phyloP scores from a whole-genome alignment of 1,284 basidiomycete genomes.

The Cystobasidiaceae sp. region DNA sequence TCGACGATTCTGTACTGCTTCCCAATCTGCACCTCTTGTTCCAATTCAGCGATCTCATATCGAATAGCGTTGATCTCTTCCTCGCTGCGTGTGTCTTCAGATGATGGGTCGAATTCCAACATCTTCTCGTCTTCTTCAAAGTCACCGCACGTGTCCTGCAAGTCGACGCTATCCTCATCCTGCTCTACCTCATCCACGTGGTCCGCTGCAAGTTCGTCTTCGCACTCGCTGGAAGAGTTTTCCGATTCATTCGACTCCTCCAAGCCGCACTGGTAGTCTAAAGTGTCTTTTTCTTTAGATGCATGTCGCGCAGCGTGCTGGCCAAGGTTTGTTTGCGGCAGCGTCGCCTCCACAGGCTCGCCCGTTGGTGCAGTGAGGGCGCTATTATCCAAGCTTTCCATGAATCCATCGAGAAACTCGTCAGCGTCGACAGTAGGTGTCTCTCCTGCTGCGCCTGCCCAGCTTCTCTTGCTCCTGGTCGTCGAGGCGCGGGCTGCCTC shows the following conservation, averaged over 20 bases:
- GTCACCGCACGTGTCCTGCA: background rate
- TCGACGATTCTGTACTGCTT: slow-evolving; percentile 79
- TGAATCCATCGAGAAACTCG: no score
- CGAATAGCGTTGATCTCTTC: slow-evolving; percentile 57
- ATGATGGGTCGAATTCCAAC: background rate
- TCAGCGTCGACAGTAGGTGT: no score
- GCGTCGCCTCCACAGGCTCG: no score
- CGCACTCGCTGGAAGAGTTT: background rate
- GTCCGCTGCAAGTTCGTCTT: background rate
- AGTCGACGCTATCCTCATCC: background rate
- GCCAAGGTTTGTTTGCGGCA: no score
- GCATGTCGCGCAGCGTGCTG: no score
- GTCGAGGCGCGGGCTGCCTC: background rate
- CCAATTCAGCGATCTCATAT: slow-evolving; percentile 61
- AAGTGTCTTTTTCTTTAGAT: no score
- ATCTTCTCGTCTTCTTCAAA: background rate
- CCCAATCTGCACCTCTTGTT: slow-evolving; percentile 57
- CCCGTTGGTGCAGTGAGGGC: no score
- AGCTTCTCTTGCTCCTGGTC: no score
- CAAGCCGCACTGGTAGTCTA: background rate
- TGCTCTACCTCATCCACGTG: background rate
- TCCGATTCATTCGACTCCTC: background rate
- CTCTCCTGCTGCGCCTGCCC: no score
- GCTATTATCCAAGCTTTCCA: no score
- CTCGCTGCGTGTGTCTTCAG: slow-evolving; percentile 38